A percentile compares a stretch with the other conserved stretches of the same genome.
Evolutionary conservation across 371 early-diverging fungal species (phyloP).

Genomic region (Nosema granulosis): DNA sequence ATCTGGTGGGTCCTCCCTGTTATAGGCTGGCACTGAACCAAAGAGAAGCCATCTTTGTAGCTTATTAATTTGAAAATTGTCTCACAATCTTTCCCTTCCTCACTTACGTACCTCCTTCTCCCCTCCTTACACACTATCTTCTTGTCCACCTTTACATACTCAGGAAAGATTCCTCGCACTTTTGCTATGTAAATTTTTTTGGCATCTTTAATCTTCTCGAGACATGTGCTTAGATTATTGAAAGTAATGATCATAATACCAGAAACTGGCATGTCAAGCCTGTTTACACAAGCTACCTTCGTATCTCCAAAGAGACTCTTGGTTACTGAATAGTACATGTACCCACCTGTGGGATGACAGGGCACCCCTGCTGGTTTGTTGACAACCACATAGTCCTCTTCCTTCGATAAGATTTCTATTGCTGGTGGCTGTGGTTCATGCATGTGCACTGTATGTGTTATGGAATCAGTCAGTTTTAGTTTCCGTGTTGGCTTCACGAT

Average conservation of each 20-base stretch:
- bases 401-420: slow-evolving; percentile 58
- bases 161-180: slow-evolving; percentile 65
- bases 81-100: slow-evolving; percentile 55
- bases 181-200: slow-evolving; percentile 66
- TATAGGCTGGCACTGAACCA: slow-evolving; percentile 72
- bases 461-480: slow-evolving; percentile 61
- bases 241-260: slow-evolving; percentile 66
- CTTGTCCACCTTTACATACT: slow-evolving; percentile 44
- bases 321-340: slow-evolving; percentile 64
- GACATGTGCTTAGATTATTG: slow-evolving; percentile 47
- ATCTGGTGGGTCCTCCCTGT: slow-evolving; percentile 98
- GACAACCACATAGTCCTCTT: slow-evolving; percentile 62
- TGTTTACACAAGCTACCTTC: slow-evolving; percentile 62
- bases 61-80: slow-evolving; percentile 61
- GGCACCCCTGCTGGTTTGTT: slow-evolving; percentile 68
- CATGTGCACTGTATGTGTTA: slow-evolving; percentile 64
- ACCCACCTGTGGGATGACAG: slow-evolving; percentile 67
- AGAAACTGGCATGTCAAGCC: slow-evolving; percentile 68
- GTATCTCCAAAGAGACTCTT: slow-evolving; percentile 40
- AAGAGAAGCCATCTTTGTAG: slow-evolving; percentile 55
- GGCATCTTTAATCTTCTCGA: slow-evolving; percentile 52
- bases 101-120: slow-evolving; percentile 49
- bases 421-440: slow-evolving; percentile 64
- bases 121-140: slow-evolving; percentile 45
- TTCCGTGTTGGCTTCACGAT: slow-evolving; percentile 39